Base-by-base conservation (phyloP, 192 early-diverging fungal genomes). In the Coemansia reversa region DNA sequence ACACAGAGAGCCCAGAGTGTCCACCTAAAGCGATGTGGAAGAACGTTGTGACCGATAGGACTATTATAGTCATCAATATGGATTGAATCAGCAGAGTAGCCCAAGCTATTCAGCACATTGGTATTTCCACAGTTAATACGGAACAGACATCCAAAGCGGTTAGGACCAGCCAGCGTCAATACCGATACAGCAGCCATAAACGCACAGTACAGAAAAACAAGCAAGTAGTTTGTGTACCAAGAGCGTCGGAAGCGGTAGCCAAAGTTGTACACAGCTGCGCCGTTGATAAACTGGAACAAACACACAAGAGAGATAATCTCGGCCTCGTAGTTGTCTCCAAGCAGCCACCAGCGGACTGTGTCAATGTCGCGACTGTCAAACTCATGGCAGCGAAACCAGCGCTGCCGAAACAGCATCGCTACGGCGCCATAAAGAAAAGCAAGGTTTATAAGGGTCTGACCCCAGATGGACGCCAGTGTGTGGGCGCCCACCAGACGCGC, bases 321-420 rank as follows among this genome's bases (percentile, higher is more conserved):
- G 11, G 84, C 79, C 76, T 93, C 90, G 62, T 84, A 93, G 67
- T 91, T 92, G 62, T 93, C 92, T 51, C 84, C 90, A n/a, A 91
- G 71, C 29, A 91, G 75, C 89, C 90, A 93, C 92, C 92, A 93
- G 47, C 85, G 72, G 33, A 85, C 62, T 16, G 87, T 76, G 63
- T 92, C 85, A 22, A 85, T 70, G 51, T 83, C 67, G 23, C 79
- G 70, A 51, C 82, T 82, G 68, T 91, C 89, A 74, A 93, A 92
- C 78, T 93, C 89, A 64, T 90, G 76, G 79, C 92, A 93, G 35
- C 85, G 71, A 83, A 90, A 93, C 85, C 86, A 93, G 16, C 66
- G 53, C 55, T 91, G 89, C 25, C 75, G 72, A 78, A 87, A 93
- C 7, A 93, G 84, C 77, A 86, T 74, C 14, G 75, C 78, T 19